Evolutionary conservation across 192 early-diverging fungal species (phyloP), one percentile per base, ranked within the genome.

Genomic region (Rhizophagus prolifer): DNA sequence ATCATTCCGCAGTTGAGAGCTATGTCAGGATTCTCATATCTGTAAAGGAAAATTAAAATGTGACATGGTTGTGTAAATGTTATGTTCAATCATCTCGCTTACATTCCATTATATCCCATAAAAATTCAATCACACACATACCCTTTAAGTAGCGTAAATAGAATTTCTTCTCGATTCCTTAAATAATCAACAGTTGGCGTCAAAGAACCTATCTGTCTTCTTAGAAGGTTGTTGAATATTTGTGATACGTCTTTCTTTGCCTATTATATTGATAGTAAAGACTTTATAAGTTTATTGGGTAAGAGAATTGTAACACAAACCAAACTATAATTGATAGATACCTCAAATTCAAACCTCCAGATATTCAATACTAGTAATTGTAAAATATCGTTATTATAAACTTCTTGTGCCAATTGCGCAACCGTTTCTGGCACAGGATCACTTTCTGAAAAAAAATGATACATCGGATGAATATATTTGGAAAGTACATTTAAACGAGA

Each of bases 1-100:
- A 98, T 98, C 88, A 97, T 93, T 71, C 98, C 98, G 77, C 98
- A 99, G 80, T 97, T 97, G 28, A 98, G 84, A 30, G 98, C 96
- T 73, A 97, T 95, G 61, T 98, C 96, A 58, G 94, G 96, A 76
- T 94, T 96, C 79, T 95, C 92, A 84, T 99, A 99, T 26, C 94
- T 93, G 78, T 38, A 30, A 3, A n/a, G 13, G 4, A 23, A 4
- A 14, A 60, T 59, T 19, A 23, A 59, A 72, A 63, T 2, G 26
- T 63, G 28, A 63, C 13, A 63, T 3, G 16, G 50, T 3, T 21
- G 19, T 54, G 16, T n/a, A 54, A 54, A 6, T 54, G 21, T 54
- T 21, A 54, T 44, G 10, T 44, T 44, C 41, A 44, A 44, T 44
- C 9, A 44, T 12, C 9, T 44, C 41, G 10, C 12, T 44, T 44